Conservation (phyloP, 345 rosid species). For the Dovyalis caffra region DNA sequence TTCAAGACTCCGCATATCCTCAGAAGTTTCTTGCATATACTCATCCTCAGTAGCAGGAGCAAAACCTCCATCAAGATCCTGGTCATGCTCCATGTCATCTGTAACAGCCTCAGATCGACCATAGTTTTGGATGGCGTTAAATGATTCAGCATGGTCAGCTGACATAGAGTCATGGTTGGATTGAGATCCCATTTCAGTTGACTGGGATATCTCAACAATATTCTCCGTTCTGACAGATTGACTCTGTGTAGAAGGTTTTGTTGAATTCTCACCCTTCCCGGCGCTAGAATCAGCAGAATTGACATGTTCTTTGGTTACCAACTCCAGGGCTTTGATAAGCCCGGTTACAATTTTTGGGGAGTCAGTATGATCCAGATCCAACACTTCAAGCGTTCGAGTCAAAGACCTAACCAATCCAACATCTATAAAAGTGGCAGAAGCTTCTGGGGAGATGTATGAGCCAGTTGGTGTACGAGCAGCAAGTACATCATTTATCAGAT, state of each 20-base stretch:
- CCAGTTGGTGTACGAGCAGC: constrained; percentile 83
- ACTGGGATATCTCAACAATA: constrained; percentile 49
- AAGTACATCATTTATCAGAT: constrained; percentile 82
- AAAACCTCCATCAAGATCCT: constrained; percentile 81
- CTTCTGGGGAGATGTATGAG: constrained; percentile 76
- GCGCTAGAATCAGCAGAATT: constrained; percentile 53
- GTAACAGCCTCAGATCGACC: constrained; percentile 80
- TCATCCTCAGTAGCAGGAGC: constrained; percentile 70
- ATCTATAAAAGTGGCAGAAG: constrained; percentile 84
- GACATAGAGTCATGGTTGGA: constrained; percentile 54
- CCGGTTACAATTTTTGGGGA: constrained; percentile 87
- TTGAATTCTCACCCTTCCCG: constrained; percentile 61
- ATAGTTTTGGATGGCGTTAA: constrained; percentile 50
- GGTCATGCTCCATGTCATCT: constrained; percentile 95
- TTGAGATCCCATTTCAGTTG: constrained; percentile 54
- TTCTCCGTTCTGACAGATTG: constrained; percentile 56
- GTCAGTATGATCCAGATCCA: constrained; percentile 84
- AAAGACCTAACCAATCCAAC: constrained; percentile 80
- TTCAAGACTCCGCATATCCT: constrained; percentile 67
- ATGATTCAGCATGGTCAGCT: constrained; percentile 52
- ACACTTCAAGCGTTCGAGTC: constrained; percentile 72
- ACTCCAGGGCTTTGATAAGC: constrained; percentile 78
- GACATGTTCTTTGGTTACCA: constrained; percentile 90
- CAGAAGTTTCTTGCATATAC: constrained; percentile 84
- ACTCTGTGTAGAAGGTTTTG: constrained; percentile 47